Conservation (phyloP, 306 rosid species). For the Dalbergia cultrata region DNA sequence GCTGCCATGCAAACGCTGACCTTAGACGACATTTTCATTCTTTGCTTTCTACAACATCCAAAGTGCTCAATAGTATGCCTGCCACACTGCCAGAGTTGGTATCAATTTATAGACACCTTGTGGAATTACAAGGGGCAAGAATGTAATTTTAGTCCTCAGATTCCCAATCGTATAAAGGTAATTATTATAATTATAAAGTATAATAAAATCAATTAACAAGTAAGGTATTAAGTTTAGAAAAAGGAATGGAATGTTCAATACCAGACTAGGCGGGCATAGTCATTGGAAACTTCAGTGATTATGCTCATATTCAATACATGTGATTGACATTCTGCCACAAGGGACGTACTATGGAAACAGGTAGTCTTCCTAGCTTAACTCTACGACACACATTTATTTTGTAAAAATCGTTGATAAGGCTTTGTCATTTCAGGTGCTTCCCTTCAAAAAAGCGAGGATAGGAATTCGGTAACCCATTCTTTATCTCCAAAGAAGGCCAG, state of each 20-base stretch:
- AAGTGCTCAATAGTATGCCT: not conserved
- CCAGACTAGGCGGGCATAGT: not conserved
- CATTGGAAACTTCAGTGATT: conserved; percentile 1
- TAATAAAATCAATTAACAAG: not conserved
- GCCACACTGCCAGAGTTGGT: not conserved
- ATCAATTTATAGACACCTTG: conserved; percentile 46
- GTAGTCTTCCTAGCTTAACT: not conserved
- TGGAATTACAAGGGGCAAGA: conserved; percentile 31
- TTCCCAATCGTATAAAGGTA: conserved; percentile 4
- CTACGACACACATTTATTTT: not conserved
- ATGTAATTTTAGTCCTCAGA: conserved; percentile 39
- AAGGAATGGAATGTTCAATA: conserved; percentile 17
- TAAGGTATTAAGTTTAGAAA: not conserved
- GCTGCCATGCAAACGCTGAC: conserved; percentile 45
- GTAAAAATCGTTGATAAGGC: not conserved
- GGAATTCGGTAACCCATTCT: not conserved
- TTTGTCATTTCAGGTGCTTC: not conserved
- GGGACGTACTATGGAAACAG: conserved; percentile 3
- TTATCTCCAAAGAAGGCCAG: not conserved
- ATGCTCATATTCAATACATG: conserved; percentile 2
- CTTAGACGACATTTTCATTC: conserved; percentile 44
- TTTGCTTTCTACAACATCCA: conserved; percentile 34
- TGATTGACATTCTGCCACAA: not conserved
- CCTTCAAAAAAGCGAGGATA: too few species aligned
- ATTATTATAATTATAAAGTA: not conserved